Evolutionary conservation across 148 eudicot species (phyloP), one percentile per base, ranked within the genome.

Genomic region (Fagopyrum tataricum): DNA sequence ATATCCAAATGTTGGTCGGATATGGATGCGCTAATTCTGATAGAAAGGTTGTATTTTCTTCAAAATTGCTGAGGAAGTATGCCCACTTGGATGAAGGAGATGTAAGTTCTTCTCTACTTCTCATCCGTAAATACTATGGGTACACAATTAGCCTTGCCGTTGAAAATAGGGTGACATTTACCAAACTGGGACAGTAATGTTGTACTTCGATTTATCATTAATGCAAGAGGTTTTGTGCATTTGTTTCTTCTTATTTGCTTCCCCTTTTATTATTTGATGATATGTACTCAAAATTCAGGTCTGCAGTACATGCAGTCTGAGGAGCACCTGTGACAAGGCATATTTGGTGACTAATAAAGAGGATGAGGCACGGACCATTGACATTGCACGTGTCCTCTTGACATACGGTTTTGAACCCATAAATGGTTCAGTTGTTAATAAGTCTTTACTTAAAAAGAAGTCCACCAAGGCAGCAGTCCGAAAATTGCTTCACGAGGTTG

Each of bases 31-130:
- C 97, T 67, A 95, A 86, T 78, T 68, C 85, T 39, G 98, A 95
- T 80, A 95, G 85, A 80, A 91, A 84, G 88, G 93, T 88, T 66
- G 90, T 87, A 11, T 91, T 88, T 82, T 91, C 98, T 21, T 77
- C 92, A 17, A 95, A 95, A 73, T 75, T 95, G 78, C 78, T 95
- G 78, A 83, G 98, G 81, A 95, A 95, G 76, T 83, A 84, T 61
- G 92, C 82, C 73, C 97, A 95, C 76, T 89, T 94, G 58, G 96
- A 94, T 74, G 98, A 94, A 84, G 98, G 98, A 85, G 98, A 94
- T 88, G 98, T 94, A 87, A 91, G 98, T 80, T 47, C 21, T 4
- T 40, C 40, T 26, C 12, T 64, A 64, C 21, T 14, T 64, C 15
- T 39, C 69, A 64, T 14, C 0, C 15, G 43, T 15, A 20, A 64